Conservation (phyloP, 2,329 filamentous ascomycete genomes). For the Chaetomium sp. region DNA sequence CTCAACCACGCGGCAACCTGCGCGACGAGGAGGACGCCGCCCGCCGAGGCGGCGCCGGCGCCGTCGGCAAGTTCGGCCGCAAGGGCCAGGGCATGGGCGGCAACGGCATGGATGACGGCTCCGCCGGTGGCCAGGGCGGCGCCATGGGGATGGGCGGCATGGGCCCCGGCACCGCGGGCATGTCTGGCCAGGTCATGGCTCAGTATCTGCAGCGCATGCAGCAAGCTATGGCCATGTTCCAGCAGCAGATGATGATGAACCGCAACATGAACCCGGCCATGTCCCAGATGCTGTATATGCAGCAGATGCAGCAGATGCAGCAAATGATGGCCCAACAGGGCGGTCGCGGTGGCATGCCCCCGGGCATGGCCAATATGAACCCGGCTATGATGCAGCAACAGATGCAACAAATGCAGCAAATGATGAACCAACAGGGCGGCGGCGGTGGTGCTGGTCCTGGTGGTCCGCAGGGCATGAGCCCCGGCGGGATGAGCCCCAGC, state of each 20-base stretch:
- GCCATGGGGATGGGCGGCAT: conserved; percentile 44
- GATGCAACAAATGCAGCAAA: conserved; percentile 56
- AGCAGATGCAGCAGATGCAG: conserved; percentile 52
- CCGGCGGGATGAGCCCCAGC: conserved; percentile 23
- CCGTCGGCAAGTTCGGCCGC: conserved; percentile 57
- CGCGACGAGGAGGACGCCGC: conserved; percentile 82
- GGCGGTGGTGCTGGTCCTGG: conserved; percentile 20
- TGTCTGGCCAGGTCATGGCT: conserved; percentile 97
- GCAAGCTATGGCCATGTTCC: conserved; percentile 94
- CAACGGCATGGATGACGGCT: conserved; percentile 40
- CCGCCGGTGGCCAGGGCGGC: conserved; percentile 40
- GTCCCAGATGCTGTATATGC: conserved; percentile 76
- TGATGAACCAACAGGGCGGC: conserved; percentile 48
- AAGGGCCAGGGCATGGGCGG: conserved; percentile 34
- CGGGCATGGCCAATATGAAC: conserved; percentile 47
- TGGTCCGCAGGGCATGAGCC: conserved; percentile 2
- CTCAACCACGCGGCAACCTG: conserved; percentile 91
- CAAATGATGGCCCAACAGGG: conserved; percentile 46
- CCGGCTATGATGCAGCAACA: conserved; percentile 45
- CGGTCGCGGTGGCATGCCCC: conserved; percentile 41
- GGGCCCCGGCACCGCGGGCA: conserved; percentile 53
- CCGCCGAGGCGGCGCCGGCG: conserved; percentile 51
- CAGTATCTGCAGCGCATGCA: conserved; percentile 99
- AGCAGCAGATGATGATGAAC: conserved; percentile 88
- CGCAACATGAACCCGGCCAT: conserved; percentile 71